phyloP scores from a whole-genome alignment of 2,329 filamentous ascomycete genomes.

The Alternaria arbusti region DNA sequence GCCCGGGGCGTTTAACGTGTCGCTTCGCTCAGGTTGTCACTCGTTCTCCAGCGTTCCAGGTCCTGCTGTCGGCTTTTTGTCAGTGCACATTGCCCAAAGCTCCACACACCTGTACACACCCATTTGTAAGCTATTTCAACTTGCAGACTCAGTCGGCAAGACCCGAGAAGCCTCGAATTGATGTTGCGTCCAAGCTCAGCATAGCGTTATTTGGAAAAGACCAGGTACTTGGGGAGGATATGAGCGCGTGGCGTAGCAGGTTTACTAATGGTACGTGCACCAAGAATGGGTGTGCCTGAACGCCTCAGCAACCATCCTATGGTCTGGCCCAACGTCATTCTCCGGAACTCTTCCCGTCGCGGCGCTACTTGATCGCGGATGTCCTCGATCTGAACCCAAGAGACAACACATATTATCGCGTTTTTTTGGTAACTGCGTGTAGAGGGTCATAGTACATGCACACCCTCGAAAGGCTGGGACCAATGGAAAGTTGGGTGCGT shows the following conservation, averaged over 20 bases:
- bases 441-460: no score
- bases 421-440: no score
- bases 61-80: background rate
- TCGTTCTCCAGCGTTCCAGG: background rate
- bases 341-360: no score
- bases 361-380: no score
- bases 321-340: no score
- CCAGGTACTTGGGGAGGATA: background rate
- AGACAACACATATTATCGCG: no score
- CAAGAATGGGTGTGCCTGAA: background rate
- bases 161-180: background rate
- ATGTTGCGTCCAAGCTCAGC: background rate
- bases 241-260: background rate
- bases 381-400: no score
- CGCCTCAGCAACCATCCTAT: no score
- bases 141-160: background rate
- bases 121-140: no score
- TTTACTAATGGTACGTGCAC: background rate
- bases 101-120: background rate
- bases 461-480: no score
- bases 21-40: background rate
- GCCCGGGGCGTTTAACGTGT: fast-evolving
- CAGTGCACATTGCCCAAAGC: background rate
- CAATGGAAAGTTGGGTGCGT: no score
- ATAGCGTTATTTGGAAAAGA: background rate